These are phyloP conservation scores for Cerioporus squamosus DNA, from an alignment of 1,284 basidiomycete species.

Conservation along the genomic window DNA sequence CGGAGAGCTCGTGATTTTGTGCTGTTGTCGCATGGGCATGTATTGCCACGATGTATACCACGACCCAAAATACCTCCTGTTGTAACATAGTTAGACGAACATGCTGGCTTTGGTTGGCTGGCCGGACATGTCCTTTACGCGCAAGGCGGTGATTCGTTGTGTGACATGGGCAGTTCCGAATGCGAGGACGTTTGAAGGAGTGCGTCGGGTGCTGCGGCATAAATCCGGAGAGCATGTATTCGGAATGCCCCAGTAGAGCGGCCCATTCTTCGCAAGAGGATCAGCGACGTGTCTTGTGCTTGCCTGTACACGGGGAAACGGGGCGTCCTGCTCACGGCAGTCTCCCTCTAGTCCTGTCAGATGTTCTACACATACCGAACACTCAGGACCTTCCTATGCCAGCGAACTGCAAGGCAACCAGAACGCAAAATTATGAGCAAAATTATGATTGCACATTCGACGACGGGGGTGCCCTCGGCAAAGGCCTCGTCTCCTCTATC, in stretches of 20 bases:
- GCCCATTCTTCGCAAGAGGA: too few species aligned
- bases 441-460: conserved; percentile 65
- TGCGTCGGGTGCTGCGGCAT: too few species aligned
- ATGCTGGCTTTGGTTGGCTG: not conserved
- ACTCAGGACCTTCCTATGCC: too few species aligned
- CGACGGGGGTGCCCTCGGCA: conserved; percentile 2
- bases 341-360: too few species aligned
- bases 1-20: conserved; percentile 17
- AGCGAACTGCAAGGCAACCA: too few species aligned
- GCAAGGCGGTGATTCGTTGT: too few species aligned
- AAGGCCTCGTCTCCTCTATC: conserved; percentile 75
- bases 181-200: not conserved
- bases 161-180: not conserved
- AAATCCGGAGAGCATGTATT: not conserved
- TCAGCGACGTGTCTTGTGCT: too few species aligned
- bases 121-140: not conserved
- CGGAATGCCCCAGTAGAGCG: not conserved
- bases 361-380: too few species aligned
- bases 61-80: not conserved
- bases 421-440: not conserved
- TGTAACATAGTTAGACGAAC: conserved; percentile 17
- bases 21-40: not conserved
- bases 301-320: too few species aligned
- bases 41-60: not conserved
- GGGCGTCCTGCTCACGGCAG: too few species aligned